A percentile compares a stretch with the other conserved stretches of the same genome.
These are phyloP conservation scores for Pleurozium schreberi DNA, from an alignment of 225 moss, liverwort and hornwort species.

Conservation along the genomic window DNA sequence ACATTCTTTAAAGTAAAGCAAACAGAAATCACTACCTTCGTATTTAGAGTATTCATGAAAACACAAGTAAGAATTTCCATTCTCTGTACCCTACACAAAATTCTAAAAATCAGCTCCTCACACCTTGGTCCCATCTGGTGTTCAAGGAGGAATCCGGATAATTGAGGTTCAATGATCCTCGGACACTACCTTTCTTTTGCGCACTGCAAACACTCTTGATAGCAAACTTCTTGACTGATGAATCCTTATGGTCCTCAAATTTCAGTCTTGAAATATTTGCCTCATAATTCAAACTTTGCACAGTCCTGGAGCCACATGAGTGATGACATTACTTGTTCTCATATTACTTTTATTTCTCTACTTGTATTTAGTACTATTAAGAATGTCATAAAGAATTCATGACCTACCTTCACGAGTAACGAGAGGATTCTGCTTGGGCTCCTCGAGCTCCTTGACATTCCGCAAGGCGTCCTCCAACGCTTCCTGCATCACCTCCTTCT, in stretches of 20 bases:
- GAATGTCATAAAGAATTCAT: not conserved
- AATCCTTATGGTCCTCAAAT: not conserved
- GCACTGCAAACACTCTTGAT: not conserved
- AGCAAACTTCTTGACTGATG: not conserved
- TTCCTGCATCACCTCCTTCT: slow-evolving; percentile 5
- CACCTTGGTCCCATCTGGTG: not conserved
- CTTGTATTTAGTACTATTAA: not conserved
- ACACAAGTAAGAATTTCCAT: not conserved
- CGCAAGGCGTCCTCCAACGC: slow-evolving; percentile 17
- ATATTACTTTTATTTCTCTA: not conserved
- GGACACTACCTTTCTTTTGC: not conserved
- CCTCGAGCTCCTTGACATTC: slow-evolving; percentile 5
- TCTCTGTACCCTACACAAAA: not conserved
- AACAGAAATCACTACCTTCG: not conserved
- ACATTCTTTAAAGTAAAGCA: not conserved
- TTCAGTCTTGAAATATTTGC: not conserved
- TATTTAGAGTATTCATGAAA: not conserved
- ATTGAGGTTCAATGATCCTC: not conserved
- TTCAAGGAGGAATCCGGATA: not conserved
- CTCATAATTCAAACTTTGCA: not conserved
- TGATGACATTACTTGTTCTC: not conserved
- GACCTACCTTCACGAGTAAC: slow-evolving; percentile 25
- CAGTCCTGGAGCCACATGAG: no score
- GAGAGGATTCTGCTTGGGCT: not conserved
- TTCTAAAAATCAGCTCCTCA: not conserved